A percentile compares a stretch with the other conserved stretches of the same genome.
These are phyloP conservation scores for Penicillium vulpinum DNA, from an alignment of 2,329 filamentous ascomycete genomes.

Conservation along the genomic window DNA sequence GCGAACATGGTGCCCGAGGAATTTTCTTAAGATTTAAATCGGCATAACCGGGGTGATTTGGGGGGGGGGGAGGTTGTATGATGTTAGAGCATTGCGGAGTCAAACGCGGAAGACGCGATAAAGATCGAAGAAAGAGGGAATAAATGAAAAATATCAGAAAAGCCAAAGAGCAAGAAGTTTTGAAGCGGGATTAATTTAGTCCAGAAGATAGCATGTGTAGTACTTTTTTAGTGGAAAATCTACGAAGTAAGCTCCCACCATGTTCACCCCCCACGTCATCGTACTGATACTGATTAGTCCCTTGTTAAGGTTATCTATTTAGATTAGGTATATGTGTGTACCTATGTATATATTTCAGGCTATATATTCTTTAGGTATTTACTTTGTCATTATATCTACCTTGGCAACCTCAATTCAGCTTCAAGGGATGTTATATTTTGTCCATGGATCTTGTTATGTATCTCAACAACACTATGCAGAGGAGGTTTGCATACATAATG, in stretches of 20 bases:
- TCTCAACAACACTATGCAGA: not conserved
- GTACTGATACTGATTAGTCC: too few relatives aligned
- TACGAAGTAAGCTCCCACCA: slow-evolving; percentile 1
- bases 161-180: not conserved
- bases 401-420: too few relatives aligned
- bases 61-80: not conserved
- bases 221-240: not conserved
- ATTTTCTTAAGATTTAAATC: slow-evolving; percentile 5
- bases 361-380: too few relatives aligned
- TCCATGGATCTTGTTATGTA: not conserved
- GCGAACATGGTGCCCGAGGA: slow-evolving; percentile 22
- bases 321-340: too few relatives aligned
- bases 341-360: too few relatives aligned
- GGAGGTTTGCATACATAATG: not conserved
- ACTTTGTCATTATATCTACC: not conserved
- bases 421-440: not conserved
- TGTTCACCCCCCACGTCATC: slow-evolving; percentile 1
- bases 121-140: not conserved
- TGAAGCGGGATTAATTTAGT: slow-evolving; percentile 8
- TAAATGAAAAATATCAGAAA: not conserved
- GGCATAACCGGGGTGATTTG: slow-evolving; percentile 8
- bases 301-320: not conserved
- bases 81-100: slow-evolving; percentile 7
- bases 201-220: not conserved
- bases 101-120: not conserved